A percentile compares a stretch with the other conserved stretches of the same genome.
Conservation (phyloP, 2,329 filamentous ascomycete genomes). For the Domatiomyces catenatus region DNA sequence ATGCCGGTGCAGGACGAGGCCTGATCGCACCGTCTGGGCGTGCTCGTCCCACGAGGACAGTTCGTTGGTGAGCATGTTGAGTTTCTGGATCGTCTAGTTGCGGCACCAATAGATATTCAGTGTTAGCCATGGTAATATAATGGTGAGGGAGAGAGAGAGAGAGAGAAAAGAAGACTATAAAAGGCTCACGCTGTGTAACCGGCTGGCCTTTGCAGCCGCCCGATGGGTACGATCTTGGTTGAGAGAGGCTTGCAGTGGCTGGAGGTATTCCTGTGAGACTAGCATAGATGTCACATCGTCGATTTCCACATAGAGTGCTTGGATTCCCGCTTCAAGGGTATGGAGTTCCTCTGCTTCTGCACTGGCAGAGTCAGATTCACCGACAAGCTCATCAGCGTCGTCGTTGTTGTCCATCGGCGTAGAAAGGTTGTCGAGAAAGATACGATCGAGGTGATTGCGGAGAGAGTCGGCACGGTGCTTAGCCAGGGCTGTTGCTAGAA, state of each 20-base stretch:
- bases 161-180: too few species aligned
- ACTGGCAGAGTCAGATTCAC: background rate
- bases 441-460: conserved; percentile 10
- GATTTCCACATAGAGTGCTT: conserved; percentile 12
- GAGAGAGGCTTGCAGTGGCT: background rate
- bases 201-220: background rate
- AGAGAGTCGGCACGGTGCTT: conserved; percentile 7
- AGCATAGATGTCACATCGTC: conserved; percentile 13
- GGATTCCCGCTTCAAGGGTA: conserved; percentile 8
- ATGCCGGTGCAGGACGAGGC: background rate
- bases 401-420: background rate
- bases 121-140: too few species aligned
- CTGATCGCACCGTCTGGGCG: background rate
- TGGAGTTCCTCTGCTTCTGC: background rate
- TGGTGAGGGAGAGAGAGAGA: too few species aligned
- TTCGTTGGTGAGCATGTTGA: background rate
- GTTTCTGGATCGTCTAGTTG: background rate
- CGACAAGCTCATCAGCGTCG: background rate
- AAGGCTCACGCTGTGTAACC: background rate
- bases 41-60: background rate
- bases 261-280: conserved; percentile 8
- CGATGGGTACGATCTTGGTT: background rate
- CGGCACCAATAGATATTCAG: background rate
- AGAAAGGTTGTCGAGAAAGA: conserved; percentile 9
- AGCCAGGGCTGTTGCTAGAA: conserved; percentile 5